Evolutionary conservation across 148 eudicot species (phyloP), one percentile per base, ranked within the genome.

Genomic region (Chenopodium formosanum): DNA sequence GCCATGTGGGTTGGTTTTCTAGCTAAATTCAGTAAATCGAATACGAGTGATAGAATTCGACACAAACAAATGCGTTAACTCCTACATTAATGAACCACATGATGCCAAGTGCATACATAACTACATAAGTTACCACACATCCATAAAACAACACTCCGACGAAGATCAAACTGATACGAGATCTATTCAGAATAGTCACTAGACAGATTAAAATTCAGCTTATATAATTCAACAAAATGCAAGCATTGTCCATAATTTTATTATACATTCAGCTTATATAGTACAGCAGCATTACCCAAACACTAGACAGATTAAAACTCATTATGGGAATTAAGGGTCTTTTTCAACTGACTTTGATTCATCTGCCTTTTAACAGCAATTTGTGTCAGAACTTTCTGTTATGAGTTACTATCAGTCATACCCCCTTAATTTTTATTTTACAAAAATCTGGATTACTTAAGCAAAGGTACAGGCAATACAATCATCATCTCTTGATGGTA

Each of bases 321-420:
- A n/a, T n/a, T n/a, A n/a, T n/a, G n/a, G n/a, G n/a, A n/a, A 73
- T 60, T 78, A 60, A 69, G 78, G 83, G 87, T 88, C 88, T 84
- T 84, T 84, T 56, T 86, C 88, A 86, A 79, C 73, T 68, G 77
- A 83, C 63, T 78, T 75, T 82, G 79, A 73, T 86, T 78, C 69
- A 73, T 40, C 72, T 66, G 65, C 79, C 77, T 79, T 78, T 82
- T 78, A 69, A 81, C 82, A 56, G 81, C 78, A 78, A 73, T 9
- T 80, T 73, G 80, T 85, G 87, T 85, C 86, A 81, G 86, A 81
- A 82, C 76, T 77, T 84, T 82, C 82, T 78, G 84, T 82, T 85
- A 85, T 1, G 52, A 78, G 87, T 85, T 85, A 75, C 84, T 79
- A 81, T 85, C 87, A 85, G 14, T 80, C 80, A 40, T 66, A 74